Conservation (phyloP, 148 eudicot genomes). For the Selenicereus undatus region DNA sequence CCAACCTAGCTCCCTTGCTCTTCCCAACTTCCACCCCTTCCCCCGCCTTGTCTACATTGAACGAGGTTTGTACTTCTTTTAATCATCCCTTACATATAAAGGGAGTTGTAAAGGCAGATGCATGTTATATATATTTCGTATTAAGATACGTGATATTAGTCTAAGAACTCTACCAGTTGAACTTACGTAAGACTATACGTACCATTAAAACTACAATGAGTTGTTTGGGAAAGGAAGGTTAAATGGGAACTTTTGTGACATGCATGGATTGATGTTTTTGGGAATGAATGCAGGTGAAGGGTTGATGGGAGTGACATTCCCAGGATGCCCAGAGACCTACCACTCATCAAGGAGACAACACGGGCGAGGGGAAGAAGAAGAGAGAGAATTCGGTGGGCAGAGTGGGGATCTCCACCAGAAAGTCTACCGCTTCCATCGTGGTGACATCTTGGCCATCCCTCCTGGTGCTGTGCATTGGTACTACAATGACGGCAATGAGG, state of each 20-base stretch:
- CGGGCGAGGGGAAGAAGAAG: neutral
- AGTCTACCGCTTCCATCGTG: constrained; percentile 49
- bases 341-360: constrained; percentile 26
- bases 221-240: too few species aligned
- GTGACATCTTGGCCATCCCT: constrained; percentile 69
- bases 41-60: constrained; percentile 61
- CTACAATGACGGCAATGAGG: constrained; percentile 63
- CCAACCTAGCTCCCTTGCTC: constrained; percentile 41
- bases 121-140: too few species aligned
- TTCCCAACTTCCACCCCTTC: constrained; percentile 54
- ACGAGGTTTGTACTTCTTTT: constrained; percentile 34
- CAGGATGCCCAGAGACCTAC: constrained; percentile 83
- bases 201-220: neutral
- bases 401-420: constrained; percentile 58
- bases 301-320: constrained; percentile 45
- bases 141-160: neutral
- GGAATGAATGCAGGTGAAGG: constrained; percentile 47
- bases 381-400: neutral
- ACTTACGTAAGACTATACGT: neutral
- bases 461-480: constrained; percentile 63
- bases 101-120: too few species aligned
- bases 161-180: neutral
- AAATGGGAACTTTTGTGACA: too few species aligned
- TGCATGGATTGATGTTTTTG: too few species aligned
- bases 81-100: too few species aligned